Evolutionary conservation across 2,329 filamentous ascomycete genomes (phyloP), one percentile per base, ranked within the genome.

Genomic region (Ophiostoma ips): DNA sequence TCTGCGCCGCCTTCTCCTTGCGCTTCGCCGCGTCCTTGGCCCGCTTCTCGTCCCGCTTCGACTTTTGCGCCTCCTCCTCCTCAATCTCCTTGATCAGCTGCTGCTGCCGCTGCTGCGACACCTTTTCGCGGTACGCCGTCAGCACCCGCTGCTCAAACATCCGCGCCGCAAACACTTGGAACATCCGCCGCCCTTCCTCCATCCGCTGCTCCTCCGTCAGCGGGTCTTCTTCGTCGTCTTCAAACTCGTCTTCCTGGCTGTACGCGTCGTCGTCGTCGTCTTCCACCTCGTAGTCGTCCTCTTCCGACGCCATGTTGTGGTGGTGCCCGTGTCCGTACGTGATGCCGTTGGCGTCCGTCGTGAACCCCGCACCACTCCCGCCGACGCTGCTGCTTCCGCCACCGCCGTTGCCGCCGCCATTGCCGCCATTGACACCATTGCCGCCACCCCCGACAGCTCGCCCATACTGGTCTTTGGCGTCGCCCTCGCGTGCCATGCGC

Each of bases 121-220:
- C 90, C 64, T 95, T 95, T 68, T 96, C 90, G 64, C 88, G 85
- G 68, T 98, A 98, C n/a, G 92, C 92, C 38, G 86, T 90, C 52
- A 98, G 74, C 19, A 98, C 92, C 55, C 92, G 78, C 65, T 98
- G 92, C 69, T 98, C 92, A 65, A 98, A 98, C 92, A 98, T 98
- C 55, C 92, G 82, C 52, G 92, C 92, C 54, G 92, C 92, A 66
- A 98, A 98, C 64, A 98, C 96, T 65, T 98, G 92, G 64, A 98
- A 98, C 92, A 98, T 98, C 58, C 90, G 78, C 51, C 92, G 81
- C 54, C 92, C 92, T 71, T 98, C 92, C 65, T 96, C 89, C 92
- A 98, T 96, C 54, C 92, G 85, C 71, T 96, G 89, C 69, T 95
- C 87, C 71, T 96, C 90, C 48, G 88, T 95, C 87, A 96, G 92